phyloP scores from a whole-genome alignment of 192 early-diverging fungal species.

The Backusella psychrophila region DNA sequence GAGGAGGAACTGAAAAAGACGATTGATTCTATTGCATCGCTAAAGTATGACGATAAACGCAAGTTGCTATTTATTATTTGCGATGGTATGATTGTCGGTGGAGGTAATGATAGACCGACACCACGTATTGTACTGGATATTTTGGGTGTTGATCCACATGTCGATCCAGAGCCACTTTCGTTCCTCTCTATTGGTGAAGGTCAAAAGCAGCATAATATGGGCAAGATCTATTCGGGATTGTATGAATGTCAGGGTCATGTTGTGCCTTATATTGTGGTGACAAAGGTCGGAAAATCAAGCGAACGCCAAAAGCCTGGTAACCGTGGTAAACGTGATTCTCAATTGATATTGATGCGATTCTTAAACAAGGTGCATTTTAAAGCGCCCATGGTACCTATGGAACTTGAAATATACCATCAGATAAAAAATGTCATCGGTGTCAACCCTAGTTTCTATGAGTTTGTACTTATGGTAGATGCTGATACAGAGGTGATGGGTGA shows the following conservation, averaged over 20 bases:
- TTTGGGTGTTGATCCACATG: slow-evolving; percentile 48
- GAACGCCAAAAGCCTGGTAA: slow-evolving; percentile 75
- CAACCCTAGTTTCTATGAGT: slow-evolving; percentile 77
- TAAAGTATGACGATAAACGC: slow-evolving; percentile 80
- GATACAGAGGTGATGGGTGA: slow-evolving; percentile 81
- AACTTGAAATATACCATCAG: slow-evolving; percentile 80
- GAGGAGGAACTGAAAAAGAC: slow-evolving; percentile 72
- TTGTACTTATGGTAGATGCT: slow-evolving; percentile 73
- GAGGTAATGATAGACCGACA: slow-evolving; percentile 79
- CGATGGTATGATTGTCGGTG: slow-evolving; percentile 79
- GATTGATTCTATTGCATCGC: slow-evolving; percentile 64
- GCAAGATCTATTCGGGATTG: slow-evolving; percentile 76
- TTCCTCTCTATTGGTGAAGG: slow-evolving; percentile 78
- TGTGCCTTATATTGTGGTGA: slow-evolving; percentile 76
- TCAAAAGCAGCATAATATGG: slow-evolving; percentile 72
- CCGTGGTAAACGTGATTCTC: slow-evolving; percentile 86
- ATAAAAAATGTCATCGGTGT: slow-evolving; percentile 86
- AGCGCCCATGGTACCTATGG: slow-evolving; percentile 71
- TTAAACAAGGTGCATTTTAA: slow-evolving; percentile 76
- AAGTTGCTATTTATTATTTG: slow-evolving; percentile 75
- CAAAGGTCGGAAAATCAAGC: slow-evolving; percentile 70
- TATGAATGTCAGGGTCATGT: slow-evolving; percentile 73
- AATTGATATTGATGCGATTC: slow-evolving; percentile 81
- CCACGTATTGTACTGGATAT: slow-evolving; percentile 80
- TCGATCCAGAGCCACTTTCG: slow-evolving; percentile 57